These are phyloP conservation scores for Euphrasia arctica DNA, from an alignment of 305 asterid genomes.

Conservation along the genomic window DNA sequence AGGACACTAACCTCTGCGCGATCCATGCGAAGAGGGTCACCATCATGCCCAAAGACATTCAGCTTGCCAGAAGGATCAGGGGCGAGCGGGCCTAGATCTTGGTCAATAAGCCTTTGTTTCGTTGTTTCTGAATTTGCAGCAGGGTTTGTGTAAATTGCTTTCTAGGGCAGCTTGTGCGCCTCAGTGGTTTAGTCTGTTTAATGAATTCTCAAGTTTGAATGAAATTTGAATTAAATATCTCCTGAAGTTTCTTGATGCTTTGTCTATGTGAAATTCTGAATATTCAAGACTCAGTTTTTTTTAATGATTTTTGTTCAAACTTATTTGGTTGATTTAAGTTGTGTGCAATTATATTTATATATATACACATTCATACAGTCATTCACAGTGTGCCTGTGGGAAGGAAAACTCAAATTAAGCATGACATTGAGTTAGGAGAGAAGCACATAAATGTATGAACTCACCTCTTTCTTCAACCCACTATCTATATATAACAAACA, in stretches of 20 bases:
- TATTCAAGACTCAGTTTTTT: not conserved
- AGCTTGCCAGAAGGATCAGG: not conserved
- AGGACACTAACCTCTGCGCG: constrained; percentile 7
- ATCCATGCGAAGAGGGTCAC: constrained; percentile 1
- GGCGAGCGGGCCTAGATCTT: constrained; percentile 23
- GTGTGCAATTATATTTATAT: not conserved
- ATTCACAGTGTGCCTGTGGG: not conserved
- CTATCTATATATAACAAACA: constrained; percentile 23
- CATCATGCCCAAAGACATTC: constrained; percentile 4
- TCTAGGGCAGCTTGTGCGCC: constrained; percentile 10
- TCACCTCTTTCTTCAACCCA: not conserved
- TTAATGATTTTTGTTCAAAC: not conserved
- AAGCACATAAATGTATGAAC: constrained; percentile 39
- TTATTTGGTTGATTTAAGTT: not conserved
- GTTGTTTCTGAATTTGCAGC: not conserved
- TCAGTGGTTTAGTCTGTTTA: constrained; percentile 8
- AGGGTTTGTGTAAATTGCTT: constrained; percentile 28
- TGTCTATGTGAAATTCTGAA: not conserved
- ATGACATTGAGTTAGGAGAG: constrained; percentile 66
- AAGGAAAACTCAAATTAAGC: constrained; percentile 32
- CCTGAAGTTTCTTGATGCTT: not conserved
- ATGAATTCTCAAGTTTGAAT: constrained; percentile 18
- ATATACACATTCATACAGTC: not conserved
- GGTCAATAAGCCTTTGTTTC: not conserved
- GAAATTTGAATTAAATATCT: constrained; percentile 13